Base-by-base conservation (phyloP, 169 alveolate species). In the Eimeria maxima region DNA sequence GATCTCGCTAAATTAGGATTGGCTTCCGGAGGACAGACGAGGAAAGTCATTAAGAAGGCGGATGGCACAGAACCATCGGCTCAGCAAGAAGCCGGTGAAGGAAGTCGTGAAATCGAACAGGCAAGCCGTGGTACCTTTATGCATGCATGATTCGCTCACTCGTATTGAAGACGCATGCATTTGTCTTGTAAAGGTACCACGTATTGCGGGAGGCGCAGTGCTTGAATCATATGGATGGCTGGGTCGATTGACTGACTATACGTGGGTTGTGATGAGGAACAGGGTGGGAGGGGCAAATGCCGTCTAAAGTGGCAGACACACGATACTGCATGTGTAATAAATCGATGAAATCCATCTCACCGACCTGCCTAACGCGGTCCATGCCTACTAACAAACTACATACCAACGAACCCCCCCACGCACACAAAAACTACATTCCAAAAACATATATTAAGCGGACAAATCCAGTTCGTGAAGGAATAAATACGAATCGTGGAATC, bases 1-100 rank as follows among this genome's bases (percentile, higher is more conserved):
- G 96, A 93, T 71, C 76, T 93, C 50, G 96, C 33, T 4, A 74
- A 57, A 45, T 74, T 93, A 76, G 96, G 96, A 11, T 63, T 93
- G 76, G 93, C 93, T 2, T 1, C 93, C 42, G 81, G 60, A 42
- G 93, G 93, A 27, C 93, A 86, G 80, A 86, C 65, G 81, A 38
- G 93, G 13, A 86, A 38, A 57, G 63, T n/a, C 20, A 57, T 86
- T 3, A 86, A 63, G 29, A 63, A 86, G 93, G n/a, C 24, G 20
- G 91, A 53, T 33, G 81, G 67, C 20, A 24, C 20, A 42, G 93
- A 86, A 42, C 33, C 80, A 27, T 14, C 76, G 33, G 38, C 7
- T 24, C 60, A 60, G 57, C 60, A 57, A 63, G 80, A 86, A 71
- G 67, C 87, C 29, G 88, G 60, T 44, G 76, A 50, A 14, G 76